These are phyloP conservation scores for Hygrophorus pudorinus DNA, from an alignment of 768 basidiomycete genomes.

Conservation along the genomic window DNA sequence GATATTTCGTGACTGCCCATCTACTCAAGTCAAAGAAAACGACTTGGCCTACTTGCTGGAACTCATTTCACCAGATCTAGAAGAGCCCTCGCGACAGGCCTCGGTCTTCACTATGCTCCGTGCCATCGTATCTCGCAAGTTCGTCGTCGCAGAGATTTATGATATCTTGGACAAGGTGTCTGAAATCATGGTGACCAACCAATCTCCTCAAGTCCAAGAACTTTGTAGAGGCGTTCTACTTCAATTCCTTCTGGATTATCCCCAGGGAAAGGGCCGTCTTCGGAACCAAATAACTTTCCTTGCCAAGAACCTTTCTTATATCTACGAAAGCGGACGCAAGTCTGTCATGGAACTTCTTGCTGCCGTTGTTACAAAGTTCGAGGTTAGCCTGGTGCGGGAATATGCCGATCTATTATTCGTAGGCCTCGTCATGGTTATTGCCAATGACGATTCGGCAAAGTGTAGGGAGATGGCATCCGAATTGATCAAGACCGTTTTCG, in stretches of 20 bases:
- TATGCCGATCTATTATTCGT: constrained; percentile 87
- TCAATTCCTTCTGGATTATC: constrained; percentile 95
- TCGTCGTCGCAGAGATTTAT: constrained; percentile 94
- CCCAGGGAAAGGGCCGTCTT: constrained; percentile 87
- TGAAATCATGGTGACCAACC: constrained; percentile 87
- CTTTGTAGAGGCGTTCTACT: constrained; percentile 81
- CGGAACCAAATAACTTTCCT: constrained; percentile 85
- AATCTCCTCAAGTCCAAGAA: constrained; percentile 86
- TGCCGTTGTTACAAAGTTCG: constrained; percentile 79
- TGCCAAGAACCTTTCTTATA: constrained; percentile 85
- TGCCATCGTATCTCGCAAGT: constrained; percentile 82
- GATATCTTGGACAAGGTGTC: constrained; percentile 92
- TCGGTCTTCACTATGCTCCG: constrained; percentile 84
- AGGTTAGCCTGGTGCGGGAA: constrained; percentile 59
- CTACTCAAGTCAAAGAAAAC: constrained; percentile 76
- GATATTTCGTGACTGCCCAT: constrained; percentile 82
- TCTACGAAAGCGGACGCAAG: constrained; percentile 79
- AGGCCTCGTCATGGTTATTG: constrained; percentile 83
- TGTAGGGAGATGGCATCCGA: constrained; percentile 85
- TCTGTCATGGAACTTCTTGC: constrained; percentile 94
- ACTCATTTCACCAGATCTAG: constrained; percentile 79
- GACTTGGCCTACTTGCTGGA: constrained; percentile 84
- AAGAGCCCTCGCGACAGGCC: constrained; percentile 78
- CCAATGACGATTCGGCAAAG: constrained; percentile 86
- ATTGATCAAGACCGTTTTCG: constrained; percentile 69